Base-by-base conservation (phyloP, 768 basidiomycete genomes). In the Tylopilus sp. region DNA sequence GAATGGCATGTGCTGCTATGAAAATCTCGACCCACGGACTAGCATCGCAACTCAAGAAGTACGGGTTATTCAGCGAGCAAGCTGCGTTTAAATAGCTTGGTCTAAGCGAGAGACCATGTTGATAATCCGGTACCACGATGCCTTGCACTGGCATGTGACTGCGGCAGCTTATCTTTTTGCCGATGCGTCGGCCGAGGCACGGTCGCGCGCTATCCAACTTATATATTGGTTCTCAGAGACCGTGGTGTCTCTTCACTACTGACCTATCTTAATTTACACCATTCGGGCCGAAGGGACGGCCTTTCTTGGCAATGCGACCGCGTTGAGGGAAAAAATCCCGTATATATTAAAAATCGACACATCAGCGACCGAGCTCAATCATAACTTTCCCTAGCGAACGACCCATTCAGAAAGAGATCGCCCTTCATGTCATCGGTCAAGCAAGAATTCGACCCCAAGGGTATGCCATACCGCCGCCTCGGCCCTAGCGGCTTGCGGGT, bases 401-500 rank as follows among this genome's bases (percentile, higher is more conserved):
- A 23, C 33, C 15, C 13, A 15, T 17, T 35, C 33, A 17, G 33
- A 35, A 35, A 13, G 15, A 35, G 33, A 35, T 35, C 15, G 15
- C 33, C 36, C 31, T 31, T 15, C 42, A 68, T 70, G 69, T 61
- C 65, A 10, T 15, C 18, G 4, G 62, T 63, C 45, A 55, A 59
- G 48, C 53, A 63, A n/a, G 71, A 71, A 43, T 74, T 68, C 45
- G 60, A 74, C 23, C 68, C 67, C 48, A 74, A 74, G 62, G 61
- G 63, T 31, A 73, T 73, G 72, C 63, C 57, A 12, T 73, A 71
- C 60, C 71, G 74, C 51, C 71, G 73, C 47, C 66, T 79, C 12
- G 79, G 79, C 40, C 57, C 68, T 18, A 73, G 71, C 30, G 79
- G 79, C 15, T 61, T 80, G 48, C 69, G 75, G 33, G 80, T 82